phyloP scores from a whole-genome alignment of 768 basidiomycete genomes.

The Dendrothele bispora region DNA sequence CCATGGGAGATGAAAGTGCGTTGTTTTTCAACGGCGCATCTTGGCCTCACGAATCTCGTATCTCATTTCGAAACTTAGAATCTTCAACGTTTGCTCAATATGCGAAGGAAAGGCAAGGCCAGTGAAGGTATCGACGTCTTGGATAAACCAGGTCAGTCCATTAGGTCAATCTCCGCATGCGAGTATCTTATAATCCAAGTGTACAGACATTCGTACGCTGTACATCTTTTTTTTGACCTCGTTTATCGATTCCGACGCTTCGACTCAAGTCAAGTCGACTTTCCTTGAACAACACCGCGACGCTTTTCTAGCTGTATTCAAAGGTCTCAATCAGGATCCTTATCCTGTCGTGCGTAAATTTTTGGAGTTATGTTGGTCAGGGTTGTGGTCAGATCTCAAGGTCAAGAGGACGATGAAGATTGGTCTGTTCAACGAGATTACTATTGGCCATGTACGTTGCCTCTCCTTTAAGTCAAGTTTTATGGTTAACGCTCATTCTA shows the following conservation, averaged over 20 bases:
- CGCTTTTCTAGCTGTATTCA: constrained; percentile 67
- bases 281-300: constrained; percentile 76
- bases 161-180: not conserved
- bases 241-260: constrained; percentile 53
- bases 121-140: constrained; percentile 40
- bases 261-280: constrained; percentile 53
- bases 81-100: constrained; percentile 63
- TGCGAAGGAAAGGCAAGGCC: constrained; percentile 62
- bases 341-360: constrained; percentile 60
- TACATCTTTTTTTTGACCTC: constrained; percentile 74
- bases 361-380: constrained; percentile 75
- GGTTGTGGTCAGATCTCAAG: constrained; percentile 73
- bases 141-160: constrained; percentile 53
- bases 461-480: not conserved
- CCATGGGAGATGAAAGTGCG: constrained; percentile 78
- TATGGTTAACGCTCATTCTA: constrained; percentile 23
- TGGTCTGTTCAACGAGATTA: constrained; percentile 65
- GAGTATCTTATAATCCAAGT: not conserved
- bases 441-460: constrained; percentile 57
- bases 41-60: constrained; percentile 7
- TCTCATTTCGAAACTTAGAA: constrained; percentile 36
- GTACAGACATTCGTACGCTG: constrained; percentile 75
- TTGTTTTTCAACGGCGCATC: not conserved
- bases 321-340: constrained; percentile 66
- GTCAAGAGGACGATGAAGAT: constrained; percentile 73